phyloP scores from a whole-genome alignment of 2,329 filamentous ascomycete species.

The Dothideomycetes sp. region DNA sequence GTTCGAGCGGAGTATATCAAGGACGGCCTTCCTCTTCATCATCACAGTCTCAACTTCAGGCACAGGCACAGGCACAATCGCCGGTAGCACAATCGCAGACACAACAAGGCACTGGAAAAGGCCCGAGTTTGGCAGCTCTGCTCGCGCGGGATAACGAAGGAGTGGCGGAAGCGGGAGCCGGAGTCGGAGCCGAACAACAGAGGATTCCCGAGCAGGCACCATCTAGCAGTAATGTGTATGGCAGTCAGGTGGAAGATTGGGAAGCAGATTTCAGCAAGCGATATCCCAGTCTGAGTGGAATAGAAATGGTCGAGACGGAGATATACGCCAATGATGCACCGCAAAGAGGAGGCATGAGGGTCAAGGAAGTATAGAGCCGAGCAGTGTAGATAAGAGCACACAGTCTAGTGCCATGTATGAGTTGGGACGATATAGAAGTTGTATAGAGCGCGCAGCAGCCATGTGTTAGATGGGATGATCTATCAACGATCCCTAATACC shows the following conservation, averaged over 20 bases:
- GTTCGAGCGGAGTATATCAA: conserved; percentile 17
- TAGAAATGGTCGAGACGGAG: conserved; percentile 70
- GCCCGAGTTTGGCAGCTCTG: conserved; percentile 20
- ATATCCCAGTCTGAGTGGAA: conserved; percentile 72
- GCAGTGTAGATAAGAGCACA: background rate
- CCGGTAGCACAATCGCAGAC: conserved; percentile 27
- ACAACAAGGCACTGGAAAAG: conserved; percentile 1
- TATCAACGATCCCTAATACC: too few relatives aligned
- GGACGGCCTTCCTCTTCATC: conserved; percentile 4
- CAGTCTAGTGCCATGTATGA: too few relatives aligned
- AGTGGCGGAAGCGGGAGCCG: conserved; percentile 18
- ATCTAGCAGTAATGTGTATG: background rate
- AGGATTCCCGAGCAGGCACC: conserved; percentile 1
- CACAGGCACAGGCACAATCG: conserved; percentile 1
- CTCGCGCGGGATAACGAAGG: conserved; percentile 26
- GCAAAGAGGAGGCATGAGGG: conserved; percentile 7
- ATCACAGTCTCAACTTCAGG: background rate
- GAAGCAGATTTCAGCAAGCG: conserved; percentile 67
- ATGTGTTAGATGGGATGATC: too few relatives aligned
- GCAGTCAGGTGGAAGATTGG: conserved; percentile 32
- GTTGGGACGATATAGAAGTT: background rate
- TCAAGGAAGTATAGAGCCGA: conserved; percentile 9
- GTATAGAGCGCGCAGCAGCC: too few relatives aligned
- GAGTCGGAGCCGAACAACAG: too few relatives aligned
- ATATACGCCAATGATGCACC: conserved; percentile 9